Evolutionary conservation across 2,329 filamentous ascomycete species (phyloP), one percentile per base, ranked within the genome.

Genomic region (Verticillium dahliae): DNA sequence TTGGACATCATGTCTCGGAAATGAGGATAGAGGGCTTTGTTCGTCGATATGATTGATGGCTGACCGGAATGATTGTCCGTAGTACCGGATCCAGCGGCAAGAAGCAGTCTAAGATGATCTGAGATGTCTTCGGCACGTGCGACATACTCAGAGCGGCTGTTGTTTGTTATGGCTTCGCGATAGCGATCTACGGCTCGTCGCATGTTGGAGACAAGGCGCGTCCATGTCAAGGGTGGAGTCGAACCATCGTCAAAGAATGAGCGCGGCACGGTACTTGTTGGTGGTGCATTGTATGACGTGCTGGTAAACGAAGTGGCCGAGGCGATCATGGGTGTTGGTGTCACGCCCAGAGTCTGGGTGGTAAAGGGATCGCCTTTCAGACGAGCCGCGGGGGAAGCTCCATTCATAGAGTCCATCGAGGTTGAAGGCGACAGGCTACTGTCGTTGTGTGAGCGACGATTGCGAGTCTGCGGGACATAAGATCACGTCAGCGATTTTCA

Each of bases 1-100:
- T 96, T 93, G 55, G 95, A 98, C 95, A 99, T 99, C 88, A 98
- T 98, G 72, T 98, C 95, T 60, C 95, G 85, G 76, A 99, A 99
- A 75, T 98, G 93, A 31, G 95, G 95, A 71, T 98, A 98, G 15
- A 99, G 80, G 0, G 92, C 91, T 74, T 98, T 98, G 80, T 99
- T 99, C 5, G 92, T 96, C 6, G 93, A 97, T 63, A 99, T 99
- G 70, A 99, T 97, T n/a, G 95, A 98, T 4, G 95, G 95, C 68
- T 98, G 96, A 52, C 95, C 95, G 22, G 95, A 98, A 74, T 99
- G 95, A 71, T 99, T 99, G 76, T 99, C 95, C 0, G 95, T 99
- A 1, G 95, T 99, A 61, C 94, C 92, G 38, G 95, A 99, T 9
- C 93, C 95, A 61, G 95, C 95, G 35, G 93, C 93, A n/a, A 99